These are phyloP conservation scores for Draba incana DNA, from an alignment of 345 rosid species.

Conservation along the genomic window DNA sequence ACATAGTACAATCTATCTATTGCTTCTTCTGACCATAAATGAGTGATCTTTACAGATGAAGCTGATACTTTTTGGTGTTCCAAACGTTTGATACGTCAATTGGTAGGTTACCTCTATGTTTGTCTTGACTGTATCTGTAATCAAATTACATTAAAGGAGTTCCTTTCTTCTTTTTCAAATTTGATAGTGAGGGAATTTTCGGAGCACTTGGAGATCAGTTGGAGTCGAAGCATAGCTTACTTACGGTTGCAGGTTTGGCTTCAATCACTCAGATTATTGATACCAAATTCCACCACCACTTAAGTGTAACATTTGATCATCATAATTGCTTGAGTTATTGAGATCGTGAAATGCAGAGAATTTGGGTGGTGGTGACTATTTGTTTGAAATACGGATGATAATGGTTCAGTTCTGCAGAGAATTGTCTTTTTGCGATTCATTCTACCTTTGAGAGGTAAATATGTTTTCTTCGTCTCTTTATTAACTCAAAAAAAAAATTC, in stretches of 20 bases:
- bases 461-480: conserved; percentile 10
- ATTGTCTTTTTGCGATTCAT: conserved; percentile 91
- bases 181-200: conserved; percentile 84
- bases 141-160: background rate
- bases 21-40: conserved; percentile 66
- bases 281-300: conserved; percentile 95
- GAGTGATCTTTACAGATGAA: conserved; percentile 97
- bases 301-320: conserved; percentile 54
- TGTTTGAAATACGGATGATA: conserved; percentile 94
- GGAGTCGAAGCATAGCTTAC: conserved; percentile 92
- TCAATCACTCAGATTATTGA: conserved; percentile 91
- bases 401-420: conserved; percentile 97
- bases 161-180: background rate
- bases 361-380: conserved; percentile 94
- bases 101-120: conserved; percentile 53
- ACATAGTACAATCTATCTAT: too few relatives aligned
- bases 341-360: conserved; percentile 57
- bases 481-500: background rate
- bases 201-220: conserved; percentile 85
- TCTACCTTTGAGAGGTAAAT: conserved; percentile 99
- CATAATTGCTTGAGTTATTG: background rate
- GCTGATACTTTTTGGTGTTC: conserved; percentile 99
- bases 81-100: conserved; percentile 92
- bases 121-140: conserved; percentile 9
- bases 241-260: conserved; percentile 87